phyloP scores from a whole-genome alignment of 2,329 filamentous ascomycete genomes.

The Monascus ruber region DNA sequence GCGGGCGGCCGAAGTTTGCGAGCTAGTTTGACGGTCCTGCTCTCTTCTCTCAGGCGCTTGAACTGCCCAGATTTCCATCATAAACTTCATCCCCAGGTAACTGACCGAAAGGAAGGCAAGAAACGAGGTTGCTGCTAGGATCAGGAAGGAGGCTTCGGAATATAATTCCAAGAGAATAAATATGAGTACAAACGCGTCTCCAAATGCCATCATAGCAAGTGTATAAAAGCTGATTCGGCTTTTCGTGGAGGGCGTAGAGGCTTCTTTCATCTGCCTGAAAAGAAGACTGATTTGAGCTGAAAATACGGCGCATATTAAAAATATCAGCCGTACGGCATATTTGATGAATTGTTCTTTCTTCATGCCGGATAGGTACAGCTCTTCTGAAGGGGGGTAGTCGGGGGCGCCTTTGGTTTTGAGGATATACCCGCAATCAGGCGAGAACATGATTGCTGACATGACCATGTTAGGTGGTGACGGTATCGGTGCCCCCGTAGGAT shows the following conservation, averaged over 20 bases:
- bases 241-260: constrained; percentile 52
- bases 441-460: constrained; percentile 52
- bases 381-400: constrained; percentile 40
- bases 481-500: constrained; percentile 46
- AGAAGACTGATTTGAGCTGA: constrained; percentile 45
- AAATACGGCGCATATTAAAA: constrained; percentile 40
- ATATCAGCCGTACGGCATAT: constrained; percentile 41
- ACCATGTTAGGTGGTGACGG: constrained; percentile 40
- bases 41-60: constrained; percentile 38
- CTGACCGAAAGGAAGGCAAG: constrained; percentile 49
- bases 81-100: constrained; percentile 53
- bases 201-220: constrained; percentile 49
- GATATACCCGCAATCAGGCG: constrained; percentile 56
- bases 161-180: constrained; percentile 46
- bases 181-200: constrained; percentile 49
- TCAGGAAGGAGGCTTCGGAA: constrained; percentile 43
- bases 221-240: constrained; percentile 55
- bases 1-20: constrained; percentile 17
- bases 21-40: constrained; percentile 15
- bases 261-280: constrained; percentile 52
- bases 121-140: constrained; percentile 46
- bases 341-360: constrained; percentile 47
- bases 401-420: constrained; percentile 51
- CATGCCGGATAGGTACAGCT: constrained; percentile 43
- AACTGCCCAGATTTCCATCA: constrained; percentile 57